Evolutionary conservation across 805 yeast genomes (phyloP).

Genomic region (Sporopachydermia quercuum): DNA sequence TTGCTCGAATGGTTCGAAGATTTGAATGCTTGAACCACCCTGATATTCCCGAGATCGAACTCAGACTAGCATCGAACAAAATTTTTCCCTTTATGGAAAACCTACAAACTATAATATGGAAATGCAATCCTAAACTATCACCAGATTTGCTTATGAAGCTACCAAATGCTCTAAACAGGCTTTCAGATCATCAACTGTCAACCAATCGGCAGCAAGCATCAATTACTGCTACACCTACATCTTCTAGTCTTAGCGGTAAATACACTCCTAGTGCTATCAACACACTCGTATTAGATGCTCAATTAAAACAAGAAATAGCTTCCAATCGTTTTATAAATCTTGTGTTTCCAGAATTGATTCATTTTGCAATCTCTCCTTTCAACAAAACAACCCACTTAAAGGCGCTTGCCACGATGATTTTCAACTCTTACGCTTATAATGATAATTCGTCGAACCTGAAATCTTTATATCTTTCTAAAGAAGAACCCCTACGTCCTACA

Average conservation of each 20-base stretch:
- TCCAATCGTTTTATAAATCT: slow-evolving; percentile 9
- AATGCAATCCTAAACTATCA: slow-evolving; percentile 18
- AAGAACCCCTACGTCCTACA: background rate
- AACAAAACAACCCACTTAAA: slow-evolving; percentile 8
- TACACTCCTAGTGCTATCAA: too few relatives aligned
- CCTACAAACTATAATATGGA: slow-evolving; percentile 16
- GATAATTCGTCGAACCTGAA: slow-evolving; percentile 6
- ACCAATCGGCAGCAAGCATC: too few relatives aligned
- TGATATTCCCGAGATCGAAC: slow-evolving; percentile 14
- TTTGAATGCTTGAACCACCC: slow-evolving; percentile 12
- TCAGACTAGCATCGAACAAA: slow-evolving; percentile 8
- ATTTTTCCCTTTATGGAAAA: slow-evolving; percentile 12
- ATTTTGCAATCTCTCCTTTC: slow-evolving; percentile 14
- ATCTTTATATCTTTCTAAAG: slow-evolving; percentile 9
- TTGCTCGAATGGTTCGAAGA: slow-evolving; percentile 12
- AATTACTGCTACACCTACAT: too few relatives aligned
- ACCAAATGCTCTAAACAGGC: slow-evolving; percentile 2
- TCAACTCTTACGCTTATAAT: slow-evolving; percentile 4
- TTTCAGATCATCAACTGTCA: too few relatives aligned
- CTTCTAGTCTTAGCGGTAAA: too few relatives aligned
- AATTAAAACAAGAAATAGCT: slow-evolving; percentile 6
- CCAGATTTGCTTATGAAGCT: slow-evolving; percentile 11
- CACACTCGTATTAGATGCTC: background rate
- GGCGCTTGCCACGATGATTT: slow-evolving; percentile 10
- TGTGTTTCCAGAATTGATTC: slow-evolving; percentile 9